phyloP scores from a whole-genome alignment of 2,329 filamentous ascomycete species.

The Colletotrichum limetticola region DNA sequence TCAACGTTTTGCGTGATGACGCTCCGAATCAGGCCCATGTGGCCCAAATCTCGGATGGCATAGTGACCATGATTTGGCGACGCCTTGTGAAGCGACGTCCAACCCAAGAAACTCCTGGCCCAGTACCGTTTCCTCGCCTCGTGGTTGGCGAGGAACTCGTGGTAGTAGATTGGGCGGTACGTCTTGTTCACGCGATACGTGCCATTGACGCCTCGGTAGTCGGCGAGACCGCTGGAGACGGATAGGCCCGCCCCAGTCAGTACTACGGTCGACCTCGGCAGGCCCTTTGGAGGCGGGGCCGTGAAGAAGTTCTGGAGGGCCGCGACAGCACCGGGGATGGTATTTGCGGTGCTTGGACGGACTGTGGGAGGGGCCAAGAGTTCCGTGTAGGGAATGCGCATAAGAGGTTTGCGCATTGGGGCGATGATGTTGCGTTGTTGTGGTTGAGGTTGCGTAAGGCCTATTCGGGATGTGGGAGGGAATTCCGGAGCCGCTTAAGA shows the following conservation, averaged over 20 bases:
- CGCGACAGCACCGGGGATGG: constrained; percentile 77
- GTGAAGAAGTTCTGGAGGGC: constrained; percentile 83
- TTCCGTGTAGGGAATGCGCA: constrained; percentile 92
- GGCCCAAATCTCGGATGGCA: constrained; percentile 78
- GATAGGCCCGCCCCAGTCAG: constrained; percentile 90
- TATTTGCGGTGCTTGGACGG: constrained; percentile 77
- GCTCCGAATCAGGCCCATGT: constrained; percentile 76
- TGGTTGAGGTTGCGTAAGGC: constrained; percentile 19
- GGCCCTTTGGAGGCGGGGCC: constrained; percentile 62
- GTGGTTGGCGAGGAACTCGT: constrained; percentile 86
- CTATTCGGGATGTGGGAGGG: constrained; percentile 28
- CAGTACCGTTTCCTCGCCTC: constrained; percentile 93
- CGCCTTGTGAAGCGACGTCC: constrained; percentile 84
- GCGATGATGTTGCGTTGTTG: constrained; percentile 5
- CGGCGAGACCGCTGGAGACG: constrained; percentile 90
- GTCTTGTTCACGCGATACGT: constrained; percentile 93
- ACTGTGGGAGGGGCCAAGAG: constrained; percentile 80
- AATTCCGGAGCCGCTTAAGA: background rate
- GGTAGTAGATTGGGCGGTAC: constrained; percentile 92
- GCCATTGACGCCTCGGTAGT: constrained; percentile 90
- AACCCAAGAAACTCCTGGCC: constrained; percentile 94
- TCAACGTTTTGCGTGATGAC: constrained; percentile 98
- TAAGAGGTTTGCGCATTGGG: constrained; percentile 74
- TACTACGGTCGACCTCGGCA: constrained; percentile 60
- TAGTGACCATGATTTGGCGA: constrained; percentile 82